Evolutionary conservation across 768 basidiomycete species (phyloP), one percentile per base, ranked within the genome.

Genomic region (Leccinellum rugosiceps): DNA sequence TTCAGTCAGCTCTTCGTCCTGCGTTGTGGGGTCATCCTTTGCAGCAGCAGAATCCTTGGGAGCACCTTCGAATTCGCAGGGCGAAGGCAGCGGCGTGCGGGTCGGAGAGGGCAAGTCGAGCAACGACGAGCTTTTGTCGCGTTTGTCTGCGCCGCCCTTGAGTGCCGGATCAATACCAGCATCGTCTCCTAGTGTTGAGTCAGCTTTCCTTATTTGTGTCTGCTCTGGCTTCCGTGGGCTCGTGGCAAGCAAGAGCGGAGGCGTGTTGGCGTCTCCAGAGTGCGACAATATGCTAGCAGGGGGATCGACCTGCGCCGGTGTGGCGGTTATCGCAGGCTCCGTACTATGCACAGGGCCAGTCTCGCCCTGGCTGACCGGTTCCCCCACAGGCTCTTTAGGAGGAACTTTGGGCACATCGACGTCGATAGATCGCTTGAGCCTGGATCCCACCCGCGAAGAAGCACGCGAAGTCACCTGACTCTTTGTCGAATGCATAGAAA

Each of bases 11-110:
- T 4, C 35, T 32, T 68, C 60, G 14, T 64, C 68, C 31, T 66
- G 66, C 25, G 60, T 61, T 6, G 58, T 45, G 1, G 55, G 48
- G 6, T 64, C 70, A 28, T 57, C 43, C 9, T 19, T 45, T 17
- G 38, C 61, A 49, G 46, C 56, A 45, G 50, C 54, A 47, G 17
- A 4, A 14, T 6, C 56, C 3, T 55, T 57, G 3, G 31, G 48
- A 34, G 51, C 55, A 15, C 61, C 62, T 14, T 19, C 58, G 10
- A 67, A 58, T 30, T 70, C 66, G 6, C 43, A 67, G 31, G 68
- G 74, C 1, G 71, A 62, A 13, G 71, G 71, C 5, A 72, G 71
- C 8, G 70, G 70, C 10, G 65, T 50, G 6, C 59, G 3, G 4
- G 51, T 15, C n/a, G 61, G 57, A 41, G 63, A 17, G 4, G 58